Evolutionary conservation across 305 asterid genomes (phyloP).

Genomic region (Solanum hybrid): DNA sequence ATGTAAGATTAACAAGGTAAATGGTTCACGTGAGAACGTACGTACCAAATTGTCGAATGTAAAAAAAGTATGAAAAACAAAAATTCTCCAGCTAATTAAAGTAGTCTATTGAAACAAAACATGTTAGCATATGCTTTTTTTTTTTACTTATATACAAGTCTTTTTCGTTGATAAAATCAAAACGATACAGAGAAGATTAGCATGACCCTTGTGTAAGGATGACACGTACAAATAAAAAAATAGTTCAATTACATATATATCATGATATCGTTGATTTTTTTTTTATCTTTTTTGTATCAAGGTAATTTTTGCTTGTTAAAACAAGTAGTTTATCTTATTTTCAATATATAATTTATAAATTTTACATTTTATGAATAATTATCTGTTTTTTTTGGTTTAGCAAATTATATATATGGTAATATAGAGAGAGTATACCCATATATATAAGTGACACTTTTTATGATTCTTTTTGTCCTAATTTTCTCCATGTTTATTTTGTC

Average conservation of each 20-base stretch:
- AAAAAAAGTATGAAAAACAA: not conserved
- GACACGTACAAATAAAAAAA: no score
- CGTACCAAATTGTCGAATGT: not conserved
- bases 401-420: not conserved
- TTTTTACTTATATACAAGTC: not conserved
- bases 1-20: not conserved
- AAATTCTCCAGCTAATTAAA: not conserved
- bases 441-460: not conserved
- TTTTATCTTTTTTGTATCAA: not conserved
- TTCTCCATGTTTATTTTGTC: not conserved
- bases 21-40: not conserved
- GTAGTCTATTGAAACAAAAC: not conserved
- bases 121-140: not conserved
- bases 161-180: conserved; percentile 11
- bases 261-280: not conserved
- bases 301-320: not conserved
- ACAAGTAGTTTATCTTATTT: not conserved
- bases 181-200: conserved; percentile 30
- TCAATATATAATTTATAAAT: no score
- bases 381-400: not conserved
- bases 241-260: no score
- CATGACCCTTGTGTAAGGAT: not conserved
- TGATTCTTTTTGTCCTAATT: not conserved
- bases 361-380: not conserved
- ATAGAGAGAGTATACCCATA: not conserved